phyloP scores from a whole-genome alignment of 1,284 basidiomycete genomes.

The Stygiomarasmius scandens region DNA sequence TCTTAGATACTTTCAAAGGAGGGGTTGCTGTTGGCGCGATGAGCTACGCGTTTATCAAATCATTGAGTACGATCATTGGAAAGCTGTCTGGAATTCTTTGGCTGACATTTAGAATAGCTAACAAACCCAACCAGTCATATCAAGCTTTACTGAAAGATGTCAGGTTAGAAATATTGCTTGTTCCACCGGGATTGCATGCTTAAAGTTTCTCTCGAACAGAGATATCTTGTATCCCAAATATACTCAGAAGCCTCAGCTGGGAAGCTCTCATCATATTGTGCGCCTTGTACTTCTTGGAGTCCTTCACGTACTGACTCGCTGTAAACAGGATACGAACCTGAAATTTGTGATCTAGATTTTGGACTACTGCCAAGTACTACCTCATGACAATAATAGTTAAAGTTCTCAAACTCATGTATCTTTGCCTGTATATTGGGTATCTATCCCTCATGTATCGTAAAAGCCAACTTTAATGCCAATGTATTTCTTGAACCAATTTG shows the following conservation, averaged over 20 bases:
- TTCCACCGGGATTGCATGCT: not conserved
- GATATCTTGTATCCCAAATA: constrained; percentile 64
- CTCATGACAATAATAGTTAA: too few relatives aligned
- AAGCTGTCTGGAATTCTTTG: not conserved
- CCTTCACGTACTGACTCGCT: not conserved
- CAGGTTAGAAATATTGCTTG: constrained; percentile 41
- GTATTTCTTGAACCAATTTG: too few relatives aligned
- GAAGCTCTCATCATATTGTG: constrained; percentile 74
- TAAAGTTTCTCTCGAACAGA: constrained; percentile 26
- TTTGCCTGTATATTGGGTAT: not conserved
- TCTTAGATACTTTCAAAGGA: constrained; percentile 49
- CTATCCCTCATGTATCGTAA: not conserved
- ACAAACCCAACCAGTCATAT: constrained; percentile 74
- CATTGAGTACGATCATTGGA: constrained; percentile 45
- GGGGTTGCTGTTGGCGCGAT: constrained; percentile 71
- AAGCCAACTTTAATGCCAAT: too few relatives aligned
- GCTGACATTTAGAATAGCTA: constrained; percentile 33
- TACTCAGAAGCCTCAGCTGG: constrained; percentile 80
- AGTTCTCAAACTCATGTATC: too few relatives aligned
- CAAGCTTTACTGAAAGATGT: constrained; percentile 71
- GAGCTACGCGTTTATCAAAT: constrained; percentile 69
- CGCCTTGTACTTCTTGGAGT: constrained; percentile 26
- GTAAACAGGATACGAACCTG: constrained; percentile 34
- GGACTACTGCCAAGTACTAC: too few relatives aligned
- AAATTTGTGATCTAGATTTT: constrained; percentile 33